Conservation (phyloP, 805 yeast genomes). For the Kodamaea fukazawae region DNA sequence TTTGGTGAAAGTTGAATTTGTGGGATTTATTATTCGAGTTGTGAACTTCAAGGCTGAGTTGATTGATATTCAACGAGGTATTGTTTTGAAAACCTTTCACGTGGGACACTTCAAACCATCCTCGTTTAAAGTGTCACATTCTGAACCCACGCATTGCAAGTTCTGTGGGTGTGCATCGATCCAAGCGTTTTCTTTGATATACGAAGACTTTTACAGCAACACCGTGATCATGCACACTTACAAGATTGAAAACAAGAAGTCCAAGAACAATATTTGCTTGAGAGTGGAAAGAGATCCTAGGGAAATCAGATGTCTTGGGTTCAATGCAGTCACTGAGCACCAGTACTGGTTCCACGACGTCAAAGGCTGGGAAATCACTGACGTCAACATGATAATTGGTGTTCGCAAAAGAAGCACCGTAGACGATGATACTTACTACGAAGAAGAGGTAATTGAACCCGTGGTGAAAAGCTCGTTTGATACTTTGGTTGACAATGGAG, state of each 20-base stretch:
- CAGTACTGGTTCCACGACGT: conserved; percentile 64
- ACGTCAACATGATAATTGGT: conserved; percentile 74
- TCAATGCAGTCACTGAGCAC: conserved; percentile 68
- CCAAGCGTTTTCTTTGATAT: conserved; percentile 67
- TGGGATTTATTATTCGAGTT: conserved; percentile 70
- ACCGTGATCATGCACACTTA: conserved; percentile 71
- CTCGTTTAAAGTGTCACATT: conserved; percentile 68
- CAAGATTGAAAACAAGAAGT: conserved; percentile 60
- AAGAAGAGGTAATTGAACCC: conserved; percentile 10
- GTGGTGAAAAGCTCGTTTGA: conserved; percentile 3
- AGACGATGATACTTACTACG: conserved; percentile 19
- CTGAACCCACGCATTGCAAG: conserved; percentile 83
- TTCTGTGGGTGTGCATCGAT: conserved; percentile 90
- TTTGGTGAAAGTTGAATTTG: conserved; percentile 60
- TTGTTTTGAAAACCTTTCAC: conserved; percentile 55
- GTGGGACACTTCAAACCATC: conserved; percentile 63
- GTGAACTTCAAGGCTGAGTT: conserved; percentile 56
- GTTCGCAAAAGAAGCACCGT: conserved; percentile 29
- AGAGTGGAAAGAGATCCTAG: conserved; percentile 92
- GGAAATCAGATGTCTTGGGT: conserved; percentile 86
- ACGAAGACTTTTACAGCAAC: conserved; percentile 56
- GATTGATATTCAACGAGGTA: conserved; percentile 78
- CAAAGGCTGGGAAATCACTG: conserved; percentile 80
- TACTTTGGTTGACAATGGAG: conserved; percentile 12
- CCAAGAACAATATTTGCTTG: conserved; percentile 76